Percentiles rank a stretch among this genome's conserved stretches.
Evolutionary conservation across 805 yeast species (phyloP).

Genomic region (Candida peoriensis): DNA sequence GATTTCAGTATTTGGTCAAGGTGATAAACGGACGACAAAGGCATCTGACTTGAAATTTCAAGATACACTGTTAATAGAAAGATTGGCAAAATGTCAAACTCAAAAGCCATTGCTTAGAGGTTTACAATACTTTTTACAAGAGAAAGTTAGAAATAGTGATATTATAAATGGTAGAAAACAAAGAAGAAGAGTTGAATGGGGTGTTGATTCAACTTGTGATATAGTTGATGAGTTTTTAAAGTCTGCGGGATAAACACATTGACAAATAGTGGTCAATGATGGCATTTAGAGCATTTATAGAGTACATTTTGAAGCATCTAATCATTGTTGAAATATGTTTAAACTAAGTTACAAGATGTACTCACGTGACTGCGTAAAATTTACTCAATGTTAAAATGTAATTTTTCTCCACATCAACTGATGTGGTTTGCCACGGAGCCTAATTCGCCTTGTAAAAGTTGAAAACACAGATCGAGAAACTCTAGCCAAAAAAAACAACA

Average conservation of each 20-base stretch:
- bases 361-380: too few relatives aligned
- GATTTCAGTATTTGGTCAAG: conserved; percentile 22
- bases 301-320: too few relatives aligned
- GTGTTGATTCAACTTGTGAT: conserved; percentile 48
- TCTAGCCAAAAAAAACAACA: too few relatives aligned
- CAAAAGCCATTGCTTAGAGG: conserved; percentile 60
- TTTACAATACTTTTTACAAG: conserved; percentile 53
- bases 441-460: too few relatives aligned
- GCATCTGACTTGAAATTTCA: conserved; percentile 34
- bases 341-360: too few relatives aligned
- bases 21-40: conserved; percentile 31
- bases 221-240: conserved; percentile 42
- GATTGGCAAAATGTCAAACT: conserved; percentile 51
- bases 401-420: too few relatives aligned
- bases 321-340: too few relatives aligned
- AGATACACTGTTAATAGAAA: conserved; percentile 43
- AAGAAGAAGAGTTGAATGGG: conserved; percentile 61
- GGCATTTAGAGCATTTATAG: too few relatives aligned
- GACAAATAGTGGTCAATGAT: not conserved
- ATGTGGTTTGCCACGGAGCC: too few relatives aligned
- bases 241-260: conserved; percentile 1
- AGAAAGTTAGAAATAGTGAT: conserved; percentile 40
- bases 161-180: conserved; percentile 51
- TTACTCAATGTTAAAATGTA: too few relatives aligned
- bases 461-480: too few relatives aligned